A percentile compares a stretch with the other conserved stretches of the same genome.
Conservation (phyloP, 2,329 filamentous ascomycete genomes). For the Ceratocystiopsis minuta region DNA sequence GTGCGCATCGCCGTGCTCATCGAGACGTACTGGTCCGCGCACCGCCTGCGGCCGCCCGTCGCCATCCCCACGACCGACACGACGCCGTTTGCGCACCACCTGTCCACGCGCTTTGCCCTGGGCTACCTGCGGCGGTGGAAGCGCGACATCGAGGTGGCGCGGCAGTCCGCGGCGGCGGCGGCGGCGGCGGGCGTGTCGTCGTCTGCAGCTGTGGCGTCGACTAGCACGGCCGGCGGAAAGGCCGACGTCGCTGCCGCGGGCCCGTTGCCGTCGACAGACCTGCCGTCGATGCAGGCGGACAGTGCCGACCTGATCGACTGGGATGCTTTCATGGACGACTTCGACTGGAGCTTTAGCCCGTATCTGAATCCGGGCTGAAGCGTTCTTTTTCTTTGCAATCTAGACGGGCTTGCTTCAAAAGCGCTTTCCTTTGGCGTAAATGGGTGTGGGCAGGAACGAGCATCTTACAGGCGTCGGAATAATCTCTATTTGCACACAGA, state of each 20-base stretch:
- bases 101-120: constrained; percentile 30
- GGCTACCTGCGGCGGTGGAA: constrained; percentile 32
- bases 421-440: background rate
- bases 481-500: no score
- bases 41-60: constrained; percentile 19
- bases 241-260: no score
- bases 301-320: constrained; percentile 28
- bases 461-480: no score
- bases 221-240: no score
- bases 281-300: constrained; percentile 6
- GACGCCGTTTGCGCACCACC: constrained; percentile 24
- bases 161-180: constrained; percentile 11
- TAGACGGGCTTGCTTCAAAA: background rate
- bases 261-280: constrained; percentile 3
- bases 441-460: no score
- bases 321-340: constrained; percentile 32
- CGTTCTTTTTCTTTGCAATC: no score
- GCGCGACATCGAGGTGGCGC: constrained; percentile 21
- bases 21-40: constrained; percentile 29
- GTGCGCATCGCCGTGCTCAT: constrained; percentile 26
- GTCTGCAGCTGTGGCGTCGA: no score
- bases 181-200: no score
- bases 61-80: constrained; percentile 20
- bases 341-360: constrained; percentile 23
- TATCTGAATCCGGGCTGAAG: no score